Percentiles rank a stretch among this genome's conserved stretches.
phyloP scores from a whole-genome alignment of 2,329 filamentous ascomycete genomes.

The Coleophoma cylindrospora region DNA sequence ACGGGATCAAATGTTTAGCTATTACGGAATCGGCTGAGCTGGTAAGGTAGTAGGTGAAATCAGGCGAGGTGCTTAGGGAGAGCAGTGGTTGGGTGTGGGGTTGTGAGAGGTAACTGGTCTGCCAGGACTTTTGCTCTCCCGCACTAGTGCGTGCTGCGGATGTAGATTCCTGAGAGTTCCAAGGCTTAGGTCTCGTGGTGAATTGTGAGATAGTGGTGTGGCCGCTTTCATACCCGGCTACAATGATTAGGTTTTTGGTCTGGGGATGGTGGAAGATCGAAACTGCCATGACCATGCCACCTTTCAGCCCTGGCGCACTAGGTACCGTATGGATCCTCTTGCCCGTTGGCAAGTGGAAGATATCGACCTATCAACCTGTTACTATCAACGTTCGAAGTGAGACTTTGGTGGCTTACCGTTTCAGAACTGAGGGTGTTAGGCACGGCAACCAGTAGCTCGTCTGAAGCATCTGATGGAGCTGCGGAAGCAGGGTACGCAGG shows the following conservation, averaged over 20 bases:
- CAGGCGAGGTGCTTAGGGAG: slow-evolving; percentile 54
- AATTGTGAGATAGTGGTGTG: slow-evolving; percentile 57
- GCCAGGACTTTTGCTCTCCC: slow-evolving; percentile 42
- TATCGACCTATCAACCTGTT: slow-evolving; percentile 52
- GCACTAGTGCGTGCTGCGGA: slow-evolving; percentile 6
- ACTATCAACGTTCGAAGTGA: not conserved
- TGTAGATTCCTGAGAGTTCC: not conserved
- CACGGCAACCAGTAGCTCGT: slow-evolving; percentile 64
- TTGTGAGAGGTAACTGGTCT: slow-evolving; percentile 56
- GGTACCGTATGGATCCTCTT: slow-evolving; percentile 56
- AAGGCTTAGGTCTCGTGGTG: not conserved
- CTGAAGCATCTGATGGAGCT: not conserved
- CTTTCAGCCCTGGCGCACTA: slow-evolving; percentile 36
- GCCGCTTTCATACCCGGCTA: slow-evolving; percentile 84
- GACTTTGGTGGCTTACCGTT: slow-evolving; percentile 41
- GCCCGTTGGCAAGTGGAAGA: slow-evolving; percentile 77
- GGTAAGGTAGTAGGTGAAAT: slow-evolving; percentile 61
- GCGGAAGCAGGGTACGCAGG: not conserved
- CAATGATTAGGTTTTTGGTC: slow-evolving; percentile 49
- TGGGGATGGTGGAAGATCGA: slow-evolving; percentile 46
- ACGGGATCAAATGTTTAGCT: slow-evolving; percentile 66
- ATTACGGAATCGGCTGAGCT: slow-evolving; percentile 79
- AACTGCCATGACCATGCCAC: slow-evolving; percentile 88
- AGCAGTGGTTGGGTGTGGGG: slow-evolving; percentile 77
- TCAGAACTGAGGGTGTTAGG: slow-evolving; percentile 74